These are phyloP conservation scores for Verticillium isaacii DNA, from an alignment of 2,329 filamentous ascomycete species.

Conservation along the genomic window DNA sequence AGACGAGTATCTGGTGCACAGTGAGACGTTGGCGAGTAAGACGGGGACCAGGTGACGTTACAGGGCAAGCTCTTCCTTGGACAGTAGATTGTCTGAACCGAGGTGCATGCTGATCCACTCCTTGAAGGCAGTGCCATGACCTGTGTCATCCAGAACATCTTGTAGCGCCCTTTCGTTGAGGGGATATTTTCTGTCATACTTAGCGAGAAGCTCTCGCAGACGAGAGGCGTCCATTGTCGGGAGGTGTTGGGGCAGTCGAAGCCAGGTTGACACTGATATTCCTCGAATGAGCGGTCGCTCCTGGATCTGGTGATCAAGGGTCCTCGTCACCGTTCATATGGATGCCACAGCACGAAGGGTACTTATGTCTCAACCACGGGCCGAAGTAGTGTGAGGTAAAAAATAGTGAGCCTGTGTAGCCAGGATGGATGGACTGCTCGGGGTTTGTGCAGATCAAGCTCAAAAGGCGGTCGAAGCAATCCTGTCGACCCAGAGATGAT, in stretches of 20 bases:
- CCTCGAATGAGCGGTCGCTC: background rate
- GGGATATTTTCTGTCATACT: conserved; percentile 23
- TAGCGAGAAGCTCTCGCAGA: conserved; percentile 3
- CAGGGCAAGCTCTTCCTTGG: conserved; percentile 48
- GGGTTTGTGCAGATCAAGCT: background rate
- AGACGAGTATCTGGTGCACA: conserved; percentile 38
- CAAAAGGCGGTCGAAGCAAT: background rate
- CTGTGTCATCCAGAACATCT: conserved; percentile 27
- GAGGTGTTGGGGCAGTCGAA: background rate
- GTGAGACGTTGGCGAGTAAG: conserved; percentile 8
- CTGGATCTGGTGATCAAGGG: background rate
- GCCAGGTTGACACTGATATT: background rate
- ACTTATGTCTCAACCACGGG: background rate
- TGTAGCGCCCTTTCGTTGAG: conserved; percentile 30
- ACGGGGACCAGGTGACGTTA: conserved; percentile 24
- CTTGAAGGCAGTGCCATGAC: conserved; percentile 28
- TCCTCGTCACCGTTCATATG: background rate
- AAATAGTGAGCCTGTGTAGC: background rate
- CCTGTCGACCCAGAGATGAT: background rate
- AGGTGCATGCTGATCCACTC: conserved; percentile 48
- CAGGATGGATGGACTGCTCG: background rate
- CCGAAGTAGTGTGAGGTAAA: background rate
- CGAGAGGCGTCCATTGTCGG: conserved; percentile 1
- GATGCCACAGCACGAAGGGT: background rate
- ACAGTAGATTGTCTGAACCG: conserved; percentile 45